Base-by-base conservation (phyloP, 129 eudicot genomes). In the Flaveria robusta region DNA sequence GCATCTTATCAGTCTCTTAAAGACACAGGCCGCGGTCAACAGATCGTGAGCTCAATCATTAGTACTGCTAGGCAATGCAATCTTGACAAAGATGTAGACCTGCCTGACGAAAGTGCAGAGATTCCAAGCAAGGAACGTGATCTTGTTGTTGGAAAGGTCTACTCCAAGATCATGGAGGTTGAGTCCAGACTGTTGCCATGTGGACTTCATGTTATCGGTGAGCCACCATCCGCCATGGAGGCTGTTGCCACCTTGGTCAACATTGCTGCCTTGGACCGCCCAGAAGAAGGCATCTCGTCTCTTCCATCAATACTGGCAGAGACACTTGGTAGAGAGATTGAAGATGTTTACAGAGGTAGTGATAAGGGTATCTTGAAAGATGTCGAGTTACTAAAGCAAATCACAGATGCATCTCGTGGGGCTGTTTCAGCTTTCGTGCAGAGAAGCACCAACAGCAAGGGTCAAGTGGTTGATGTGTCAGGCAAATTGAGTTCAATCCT, bases 201-300 rank as follows among this genome's bases (percentile, higher is more conserved):
- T 85, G 99, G 99, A 55, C 99, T 95, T 52, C 99, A 95, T 59
- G 68, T 95, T 54, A 91, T 95, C 66, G 99, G 99, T n/a, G 99
- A 95, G 87, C 99, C 99, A 45, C 99, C 99, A 15, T 34, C 99
- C 0, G 99, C 99, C 29, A 77, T 95, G 96, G 99, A 95, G 82
- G 99, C 99, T 7, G 95, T 95, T 41, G 99, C 97, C n/a, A 95
- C 99, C 0, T 69, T 95, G 78, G 99, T 91, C 66, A 95, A 89
- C 77, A 95, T 95, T 68, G 99, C 99, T 1, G 97, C 97, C 29
- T 81, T 95, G 85, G 95, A 95, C 85, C 92, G 99, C n/a, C 89
- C 92, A 0, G 97, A 95, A 77, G 99, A 95, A 24, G 96, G 89
- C 4, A 91, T 95, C 65, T 73, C 78, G 0, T 84, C 97, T 8